Evolutionary conservation across 129 eudicot species (phyloP), one percentile per base, ranked within the genome.

Genomic region (Flaveria robusta): DNA sequence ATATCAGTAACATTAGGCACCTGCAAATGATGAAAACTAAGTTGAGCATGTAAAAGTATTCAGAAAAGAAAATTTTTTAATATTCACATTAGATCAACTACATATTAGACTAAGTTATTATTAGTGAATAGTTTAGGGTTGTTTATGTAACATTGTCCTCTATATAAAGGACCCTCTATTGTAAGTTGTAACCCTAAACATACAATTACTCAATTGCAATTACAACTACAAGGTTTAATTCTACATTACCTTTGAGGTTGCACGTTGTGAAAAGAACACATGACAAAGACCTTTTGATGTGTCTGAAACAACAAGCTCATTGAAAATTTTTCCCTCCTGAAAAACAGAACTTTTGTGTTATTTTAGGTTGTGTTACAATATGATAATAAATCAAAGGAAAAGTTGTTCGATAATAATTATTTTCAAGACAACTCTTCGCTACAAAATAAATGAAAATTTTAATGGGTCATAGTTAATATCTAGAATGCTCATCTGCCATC

Each of bases 281-380:
- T 94, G 97, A 56, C 90, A 92, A 52, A 94, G 97, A 75, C 98
- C 96, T 77, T 75, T 91, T 46, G 97, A 84, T 13, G 91, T 91
- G 82, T 86, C 91, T 29, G 96, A 85, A 65, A 80, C 78, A 63
- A 94, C 88, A 31, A 94, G 85, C 65, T 91, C 77, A 47, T 81
- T 94, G 62, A 91, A 88, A 20, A 87, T 91, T 74, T 84, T 68
- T 1, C 83, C 65, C 70, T 94, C 98, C 98, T 94, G 91, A 55
- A 67, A 29, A 81, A 62, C 49, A 65, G 37, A 43, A 72, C 66
- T 51, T 68, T 43, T 0, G 58, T 68, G 71, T 12, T 9, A 24
- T 52, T 24, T 73, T 67, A 68, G 66, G 45, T 43, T 65, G 58
- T 13, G 49, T 51, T 7, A 29, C 47, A 45, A 34, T 54, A 31